These are phyloP conservation scores for Chaetomium olivaceum DNA, from an alignment of 2,329 filamentous ascomycete species.

Conservation along the genomic window DNA sequence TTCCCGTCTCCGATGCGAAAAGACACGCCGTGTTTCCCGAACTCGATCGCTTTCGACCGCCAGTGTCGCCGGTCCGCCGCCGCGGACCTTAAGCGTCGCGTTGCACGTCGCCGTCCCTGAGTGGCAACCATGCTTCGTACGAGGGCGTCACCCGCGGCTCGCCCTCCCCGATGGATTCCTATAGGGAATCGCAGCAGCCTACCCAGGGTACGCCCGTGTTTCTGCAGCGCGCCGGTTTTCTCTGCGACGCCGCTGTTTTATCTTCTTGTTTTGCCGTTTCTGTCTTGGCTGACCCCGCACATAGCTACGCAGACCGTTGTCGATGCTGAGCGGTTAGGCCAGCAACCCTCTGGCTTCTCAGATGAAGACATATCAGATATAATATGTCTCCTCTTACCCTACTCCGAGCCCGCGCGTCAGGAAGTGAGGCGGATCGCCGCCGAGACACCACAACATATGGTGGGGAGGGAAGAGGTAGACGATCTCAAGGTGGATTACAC, in stretches of 20 bases:
- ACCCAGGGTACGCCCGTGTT: conserved; percentile 31
- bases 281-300: conserved; percentile 9
- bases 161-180: conserved; percentile 31
- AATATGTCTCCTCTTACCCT: conserved; percentile 82
- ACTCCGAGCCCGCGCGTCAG: conserved; percentile 68
- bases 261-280: not conserved
- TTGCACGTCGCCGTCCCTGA: conserved; percentile 1
- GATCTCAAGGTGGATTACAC: conserved; percentile 54
- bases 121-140: not conserved
- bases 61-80: conserved; percentile 11
- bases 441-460: conserved; percentile 51
- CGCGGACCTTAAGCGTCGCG: conserved; percentile 11
- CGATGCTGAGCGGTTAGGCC: conserved; percentile 76
- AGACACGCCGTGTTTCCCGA: conserved; percentile 6
- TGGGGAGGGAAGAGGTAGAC: conserved; percentile 51
- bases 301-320: conserved; percentile 75
- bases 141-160: not conserved
- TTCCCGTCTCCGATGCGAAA: conserved; percentile 14
- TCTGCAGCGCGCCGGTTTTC: not conserved
- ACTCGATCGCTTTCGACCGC: conserved; percentile 5
- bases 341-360: conserved; percentile 78
- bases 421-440: conserved; percentile 61
- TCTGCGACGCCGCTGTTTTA: not conserved
- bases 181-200: conserved; percentile 29
- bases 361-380: conserved; percentile 85